phyloP scores from a whole-genome alignment of 306 rosid genomes.

The Cicer arietinum region DNA sequence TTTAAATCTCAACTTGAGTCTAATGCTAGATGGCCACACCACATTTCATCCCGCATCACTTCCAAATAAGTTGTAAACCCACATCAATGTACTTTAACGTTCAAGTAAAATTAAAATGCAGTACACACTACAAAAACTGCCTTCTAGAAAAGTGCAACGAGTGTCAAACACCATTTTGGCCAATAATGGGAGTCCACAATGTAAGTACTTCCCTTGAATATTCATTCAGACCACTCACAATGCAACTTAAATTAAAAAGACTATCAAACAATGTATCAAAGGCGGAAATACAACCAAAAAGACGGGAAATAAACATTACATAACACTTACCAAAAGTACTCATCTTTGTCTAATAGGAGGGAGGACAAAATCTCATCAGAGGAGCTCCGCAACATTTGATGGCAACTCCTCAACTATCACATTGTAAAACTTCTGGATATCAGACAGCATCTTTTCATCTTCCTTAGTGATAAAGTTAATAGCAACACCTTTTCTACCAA shows the following conservation, averaged over 20 bases:
- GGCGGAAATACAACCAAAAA: conserved; percentile 5
- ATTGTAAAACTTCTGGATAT: conserved; percentile 82
- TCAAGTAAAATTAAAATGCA: background rate
- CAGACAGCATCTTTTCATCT: conserved; percentile 71
- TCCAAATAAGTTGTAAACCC: background rate
- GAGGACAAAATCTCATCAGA: conserved; percentile 62
- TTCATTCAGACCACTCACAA: conserved; percentile 43
- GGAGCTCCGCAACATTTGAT: conserved; percentile 81
- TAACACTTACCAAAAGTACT: conserved; percentile 46
- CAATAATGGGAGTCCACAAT: conserved; percentile 47
- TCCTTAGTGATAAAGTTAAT: conserved; percentile 73
- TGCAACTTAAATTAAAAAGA: conserved; percentile 47
- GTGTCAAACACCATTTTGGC: conserved; percentile 41
- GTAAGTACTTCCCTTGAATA: conserved; percentile 46
- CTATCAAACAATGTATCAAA: conserved; percentile 43
- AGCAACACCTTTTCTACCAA: conserved; percentile 88
- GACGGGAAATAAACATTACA: conserved; percentile 32
- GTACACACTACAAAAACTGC: conserved; percentile 29
- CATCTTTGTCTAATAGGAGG: conserved; percentile 39
- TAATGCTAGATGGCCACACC: background rate
- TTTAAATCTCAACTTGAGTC: conserved; percentile 16
- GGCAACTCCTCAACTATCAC: conserved; percentile 83
- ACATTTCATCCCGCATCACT: background rate
- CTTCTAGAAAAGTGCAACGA: conserved; percentile 45
- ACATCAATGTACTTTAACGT: background rate